Evolutionary conservation across 202 grass and related monocot genomes (phyloP).

Genomic region (Zizania palustris): DNA sequence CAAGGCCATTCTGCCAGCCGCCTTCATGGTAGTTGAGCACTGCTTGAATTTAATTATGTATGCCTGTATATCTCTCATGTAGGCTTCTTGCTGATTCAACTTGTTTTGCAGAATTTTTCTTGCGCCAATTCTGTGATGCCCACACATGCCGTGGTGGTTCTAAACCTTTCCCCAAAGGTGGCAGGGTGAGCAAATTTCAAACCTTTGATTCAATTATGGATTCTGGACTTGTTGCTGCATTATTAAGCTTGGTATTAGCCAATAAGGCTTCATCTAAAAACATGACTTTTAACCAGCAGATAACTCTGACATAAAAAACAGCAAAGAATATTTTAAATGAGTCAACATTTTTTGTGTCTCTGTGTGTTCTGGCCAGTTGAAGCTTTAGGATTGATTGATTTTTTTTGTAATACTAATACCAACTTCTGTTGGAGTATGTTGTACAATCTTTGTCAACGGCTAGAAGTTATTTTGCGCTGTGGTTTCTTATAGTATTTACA

Average conservation of each 20-base stretch:
- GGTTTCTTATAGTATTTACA: too few relatives aligned
- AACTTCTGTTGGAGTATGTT: neutral
- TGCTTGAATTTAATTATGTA: conserved; percentile 32
- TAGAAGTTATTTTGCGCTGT: neutral
- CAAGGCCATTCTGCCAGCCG: conserved; percentile 70
- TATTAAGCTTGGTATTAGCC: conserved; percentile 20
- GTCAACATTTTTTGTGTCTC: neutral
- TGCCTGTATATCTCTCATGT: conserved; percentile 10
- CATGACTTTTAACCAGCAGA: neutral
- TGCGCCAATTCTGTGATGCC: conserved; percentile 94
- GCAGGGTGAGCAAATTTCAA: conserved; percentile 67
- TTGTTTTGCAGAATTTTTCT: conserved; percentile 83
- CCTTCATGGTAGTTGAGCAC: conserved; percentile 72
- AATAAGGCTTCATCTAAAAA: conserved; percentile 16
- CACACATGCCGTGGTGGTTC: conserved; percentile 62
- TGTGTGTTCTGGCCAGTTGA: neutral
- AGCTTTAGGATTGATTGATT: neutral
- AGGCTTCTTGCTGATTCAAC: conserved; percentile 36
- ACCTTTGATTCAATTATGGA: neutral
- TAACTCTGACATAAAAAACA: neutral
- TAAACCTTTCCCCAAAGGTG: conserved; percentile 89
- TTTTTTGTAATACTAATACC: conserved; percentile 4
- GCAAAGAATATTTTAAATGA: neutral
- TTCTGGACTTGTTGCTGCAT: conserved; percentile 20
- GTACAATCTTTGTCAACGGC: conserved; percentile 2